Base-by-base conservation (phyloP, 2,329 filamentous ascomycete genomes). In the Aureobasidium melanogenum region DNA sequence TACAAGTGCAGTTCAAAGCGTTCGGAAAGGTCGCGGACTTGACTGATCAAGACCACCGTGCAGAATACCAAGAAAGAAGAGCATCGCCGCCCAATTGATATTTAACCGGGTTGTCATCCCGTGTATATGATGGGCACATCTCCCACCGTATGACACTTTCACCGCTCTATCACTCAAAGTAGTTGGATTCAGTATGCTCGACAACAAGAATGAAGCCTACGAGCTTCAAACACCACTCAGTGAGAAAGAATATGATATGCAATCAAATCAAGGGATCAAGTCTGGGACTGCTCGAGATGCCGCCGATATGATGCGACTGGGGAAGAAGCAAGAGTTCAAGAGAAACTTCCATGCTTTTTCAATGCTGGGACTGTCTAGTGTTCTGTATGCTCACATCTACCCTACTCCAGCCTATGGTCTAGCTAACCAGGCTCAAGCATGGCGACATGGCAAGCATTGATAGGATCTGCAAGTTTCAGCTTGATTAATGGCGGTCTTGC, bases 401-500 rank as follows among this genome's bases (percentile, higher is more conserved):
- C 6, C 26, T n/a, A 30, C 19, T 6, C 19, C 52, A 34, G 5
- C 24, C 7, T 19, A 7, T 5, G 19, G 24, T 7, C n/a, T 15
- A 38, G 54, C 54, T 57, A 30, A 57, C 15, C 8, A 26, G 4
- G 14, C 1, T 34, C 15, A 6, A 57, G 54, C 46, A 70, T 69
- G 65, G 67, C 67, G 59, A 70, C 69, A 15, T 71, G 70, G 69
- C 67, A 68, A 30, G 60, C 59, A 19, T 46, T 61, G n/a, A 48
- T 63, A 26, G 63, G 61, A 22, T 65, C 43, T n/a, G 48, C 54
- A 30, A 44, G 57, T 30, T 52, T 55, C 22, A 44, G 34, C 19
- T 28, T 63, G n/a, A 56, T 58, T 36, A 68, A 73, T 62, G 72
- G 72, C 12, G 72, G 72, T 30, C 67, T 68, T n/a, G 69, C 69